phyloP scores from a whole-genome alignment of 495 filamentous ascomycete genomes.

The Aspergillus haitiensis region DNA sequence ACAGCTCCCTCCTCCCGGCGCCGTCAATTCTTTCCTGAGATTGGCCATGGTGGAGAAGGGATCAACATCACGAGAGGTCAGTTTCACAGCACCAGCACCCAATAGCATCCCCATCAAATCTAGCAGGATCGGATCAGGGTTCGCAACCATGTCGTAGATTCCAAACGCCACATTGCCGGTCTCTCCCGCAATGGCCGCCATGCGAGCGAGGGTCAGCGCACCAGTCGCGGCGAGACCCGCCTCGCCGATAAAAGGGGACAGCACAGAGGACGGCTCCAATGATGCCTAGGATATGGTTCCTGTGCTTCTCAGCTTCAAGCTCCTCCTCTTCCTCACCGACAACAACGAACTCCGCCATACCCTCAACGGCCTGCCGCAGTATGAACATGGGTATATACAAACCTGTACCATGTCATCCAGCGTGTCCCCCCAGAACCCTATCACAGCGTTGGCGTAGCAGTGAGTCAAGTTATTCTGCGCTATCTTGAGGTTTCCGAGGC shows the following conservation, averaged over 20 bases:
- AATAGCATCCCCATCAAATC: conserved; percentile 8
- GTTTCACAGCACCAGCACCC: not conserved
- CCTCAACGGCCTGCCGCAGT: conserved; percentile 6
- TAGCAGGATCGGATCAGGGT: conserved; percentile 3
- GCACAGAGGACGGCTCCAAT: not conserved
- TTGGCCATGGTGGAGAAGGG: no score
- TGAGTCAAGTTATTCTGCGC: no score
- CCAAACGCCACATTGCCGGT: not conserved
- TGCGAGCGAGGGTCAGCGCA: not conserved
- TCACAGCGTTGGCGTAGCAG: not conserved
- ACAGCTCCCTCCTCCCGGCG: no score
- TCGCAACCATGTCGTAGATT: not conserved
- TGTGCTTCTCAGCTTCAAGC: conserved; percentile 1
- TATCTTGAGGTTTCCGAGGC: not conserved
- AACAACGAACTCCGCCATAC: conserved; percentile 7
- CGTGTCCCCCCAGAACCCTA: not conserved
- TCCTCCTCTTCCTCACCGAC: conserved; percentile 2
- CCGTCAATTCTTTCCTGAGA: no score
- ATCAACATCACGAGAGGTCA: not conserved
- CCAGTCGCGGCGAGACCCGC: not conserved
- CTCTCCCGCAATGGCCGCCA: conserved; percentile 2
- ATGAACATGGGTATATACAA: conserved; percentile 5
- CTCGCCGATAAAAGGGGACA: conserved; percentile 4
- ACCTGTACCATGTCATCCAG: not conserved
- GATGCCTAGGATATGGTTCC: conserved; percentile 1